Evolutionary conservation across 768 basidiomycete species (phyloP), one percentile per base, ranked within the genome.

Genomic region (Tephrocybe rancida): DNA sequence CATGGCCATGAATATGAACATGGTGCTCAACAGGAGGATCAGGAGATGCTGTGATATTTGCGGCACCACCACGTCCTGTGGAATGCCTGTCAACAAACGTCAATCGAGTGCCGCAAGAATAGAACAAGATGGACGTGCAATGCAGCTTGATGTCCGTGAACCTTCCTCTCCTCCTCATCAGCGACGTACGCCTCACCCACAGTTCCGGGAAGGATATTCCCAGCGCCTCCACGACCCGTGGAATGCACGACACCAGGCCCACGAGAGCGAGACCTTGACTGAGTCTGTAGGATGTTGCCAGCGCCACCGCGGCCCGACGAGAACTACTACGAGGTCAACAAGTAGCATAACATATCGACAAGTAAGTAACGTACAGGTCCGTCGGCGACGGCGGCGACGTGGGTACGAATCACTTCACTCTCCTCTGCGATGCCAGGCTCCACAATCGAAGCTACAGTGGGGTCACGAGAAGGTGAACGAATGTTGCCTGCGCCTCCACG

Each of bases 401-500:
- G 73, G 13, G 70, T 57, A 8, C 67, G 62, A 50, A 83, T 72
- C 1, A 80, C 24, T 25, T 29, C 62, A 10, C 73, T 68, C n/a
- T 71, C 61, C 57, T 82, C 78, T 46, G 61, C 59, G 10, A 70
- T 61, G 19, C 70, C 69, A 1, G 62, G 60, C 43, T 68, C 70
- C 13, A 66, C 53, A 16, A 60, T 61, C 32, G 61, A 57, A 1
- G 67, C 62, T 48, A 48, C 48, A 13, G 27, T 26, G 16, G 60
- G 61, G 35, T 84, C 86, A 30, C 85, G 81, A 21, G 90, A 90
- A 0, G 85, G 86, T 1, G 90, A 88, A 52, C 89, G 85, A 46
- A 95, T 85, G 76, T 95, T 95, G 8, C 92, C 93, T 7, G 81
- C 81, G 14, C 93, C 93, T 24, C 93, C 92, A 46, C 92, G 84